Evolutionary conservation across 495 filamentous ascomycete species (phyloP).

Genomic region (Daldinia bambusicola): DNA sequence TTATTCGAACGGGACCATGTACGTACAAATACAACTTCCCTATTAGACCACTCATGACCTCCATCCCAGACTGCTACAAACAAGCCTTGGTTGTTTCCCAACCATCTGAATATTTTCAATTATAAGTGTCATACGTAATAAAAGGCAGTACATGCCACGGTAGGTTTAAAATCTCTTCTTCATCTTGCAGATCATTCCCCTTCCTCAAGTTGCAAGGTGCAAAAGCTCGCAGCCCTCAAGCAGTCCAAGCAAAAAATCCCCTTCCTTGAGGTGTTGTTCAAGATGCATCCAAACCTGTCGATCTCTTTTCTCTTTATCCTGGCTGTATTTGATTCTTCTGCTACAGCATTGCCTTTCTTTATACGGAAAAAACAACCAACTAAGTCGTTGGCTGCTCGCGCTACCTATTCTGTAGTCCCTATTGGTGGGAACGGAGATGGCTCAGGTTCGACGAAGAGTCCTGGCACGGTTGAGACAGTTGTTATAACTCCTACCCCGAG

Average conservation of each 20-base stretch:
- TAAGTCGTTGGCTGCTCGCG: slow-evolving; percentile 36
- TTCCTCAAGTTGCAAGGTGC: slow-evolving; percentile 36
- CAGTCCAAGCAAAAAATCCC: slow-evolving; percentile 25
- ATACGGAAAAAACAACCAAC: slow-evolving; percentile 20
- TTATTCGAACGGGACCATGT: not conserved
- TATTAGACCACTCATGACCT: slow-evolving; percentile 4
- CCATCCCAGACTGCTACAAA: not conserved
- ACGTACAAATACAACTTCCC: not conserved
- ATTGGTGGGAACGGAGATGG: slow-evolving; percentile 46
- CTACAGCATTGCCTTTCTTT: slow-evolving; percentile 44
- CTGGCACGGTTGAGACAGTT: slow-evolving; percentile 38
- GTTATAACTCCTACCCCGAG: slow-evolving; percentile 39
- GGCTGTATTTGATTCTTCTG: slow-evolving; percentile 30
- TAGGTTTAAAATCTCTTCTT: slow-evolving; percentile 25
- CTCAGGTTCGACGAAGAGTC: slow-evolving; percentile 31
- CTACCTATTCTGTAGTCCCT: slow-evolving; percentile 52
- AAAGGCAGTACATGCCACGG: slow-evolving; percentile 31
- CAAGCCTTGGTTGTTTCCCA: slow-evolving; percentile 29
- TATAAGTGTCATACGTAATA: slow-evolving; percentile 28
- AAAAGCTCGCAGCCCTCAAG: slow-evolving; percentile 32
- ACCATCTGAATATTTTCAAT: slow-evolving; percentile 45
- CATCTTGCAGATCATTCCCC: slow-evolving; percentile 32
- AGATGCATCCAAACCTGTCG: slow-evolving; percentile 43
- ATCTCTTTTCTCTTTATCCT: slow-evolving; percentile 35
- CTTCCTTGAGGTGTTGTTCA: slow-evolving; percentile 36